Evolutionary conservation across 768 basidiomycete genomes (phyloP).

Genomic region (Lepiota brunneoincarnata): DNA sequence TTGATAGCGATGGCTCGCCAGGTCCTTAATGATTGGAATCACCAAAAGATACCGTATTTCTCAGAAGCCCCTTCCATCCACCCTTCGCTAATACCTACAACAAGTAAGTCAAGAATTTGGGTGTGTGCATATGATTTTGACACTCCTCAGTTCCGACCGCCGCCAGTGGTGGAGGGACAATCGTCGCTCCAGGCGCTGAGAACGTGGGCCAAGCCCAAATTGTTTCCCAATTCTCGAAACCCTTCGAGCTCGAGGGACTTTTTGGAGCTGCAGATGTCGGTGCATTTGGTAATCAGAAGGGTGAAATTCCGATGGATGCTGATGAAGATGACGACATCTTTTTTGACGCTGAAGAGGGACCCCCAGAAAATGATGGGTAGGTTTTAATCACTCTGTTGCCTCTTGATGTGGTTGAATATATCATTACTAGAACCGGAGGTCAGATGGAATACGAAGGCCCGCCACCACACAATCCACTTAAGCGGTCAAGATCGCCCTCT

Average conservation of each 20-base stretch:
- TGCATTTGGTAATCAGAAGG: constrained; percentile 56
- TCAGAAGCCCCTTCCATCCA: constrained; percentile 77
- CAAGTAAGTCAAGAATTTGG: constrained; percentile 25
- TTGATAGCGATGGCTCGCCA: constrained; percentile 77
- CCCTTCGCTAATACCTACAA: constrained; percentile 68
- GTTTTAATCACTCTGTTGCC: constrained; percentile 12
- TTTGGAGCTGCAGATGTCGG: constrained; percentile 80
- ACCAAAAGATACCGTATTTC: constrained; percentile 91
- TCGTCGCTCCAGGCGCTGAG: constrained; percentile 71
- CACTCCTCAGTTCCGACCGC: neutral
- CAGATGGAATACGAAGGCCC: constrained; percentile 36
- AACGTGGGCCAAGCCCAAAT: constrained; percentile 82
- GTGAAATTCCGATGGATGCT: constrained; percentile 42
- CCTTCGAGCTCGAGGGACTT: constrained; percentile 78
- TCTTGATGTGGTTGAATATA: neutral
- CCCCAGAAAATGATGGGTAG: constrained; percentile 38
- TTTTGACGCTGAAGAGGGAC: constrained; percentile 41
- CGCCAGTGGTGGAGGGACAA: constrained; percentile 22
- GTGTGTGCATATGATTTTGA: neutral
- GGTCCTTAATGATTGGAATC: constrained; percentile 90
- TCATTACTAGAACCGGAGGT: constrained; percentile 17
- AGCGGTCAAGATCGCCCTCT: constrained; percentile 39
- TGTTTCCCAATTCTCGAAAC: constrained; percentile 62
- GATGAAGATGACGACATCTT: constrained; percentile 42
- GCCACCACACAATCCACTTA: constrained; percentile 30